phyloP scores from a whole-genome alignment of 2,329 filamentous ascomycete species.

The Trichoderma citrinoviride region DNA sequence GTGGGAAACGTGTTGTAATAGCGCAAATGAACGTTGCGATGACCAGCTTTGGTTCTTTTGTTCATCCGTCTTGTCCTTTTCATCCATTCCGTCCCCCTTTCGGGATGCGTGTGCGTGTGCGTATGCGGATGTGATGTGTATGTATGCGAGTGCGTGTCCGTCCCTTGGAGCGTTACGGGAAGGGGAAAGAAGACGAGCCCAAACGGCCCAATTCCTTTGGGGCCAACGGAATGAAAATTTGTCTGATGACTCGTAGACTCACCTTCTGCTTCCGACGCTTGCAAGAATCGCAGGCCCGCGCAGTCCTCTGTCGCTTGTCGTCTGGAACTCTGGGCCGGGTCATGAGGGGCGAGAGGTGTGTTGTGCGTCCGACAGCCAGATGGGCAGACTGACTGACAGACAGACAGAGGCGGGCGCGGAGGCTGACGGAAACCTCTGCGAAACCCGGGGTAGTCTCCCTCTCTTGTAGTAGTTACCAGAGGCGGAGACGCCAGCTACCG shows the following conservation, averaged over 20 bases:
- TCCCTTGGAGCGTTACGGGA: constrained; percentile 3
- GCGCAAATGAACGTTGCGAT: background rate
- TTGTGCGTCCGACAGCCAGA: constrained; percentile 4
- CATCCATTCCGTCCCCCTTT: background rate
- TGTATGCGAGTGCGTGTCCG: background rate
- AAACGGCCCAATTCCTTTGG: background rate
- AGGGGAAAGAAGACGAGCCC: background rate
- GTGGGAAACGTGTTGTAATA: background rate
- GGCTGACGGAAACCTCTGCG: background rate
- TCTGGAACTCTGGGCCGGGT: constrained; percentile 54
- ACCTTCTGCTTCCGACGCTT: constrained; percentile 68
- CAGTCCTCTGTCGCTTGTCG: constrained; percentile 61
- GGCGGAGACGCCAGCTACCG: constrained; percentile 8
- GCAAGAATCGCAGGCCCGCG: constrained; percentile 63
- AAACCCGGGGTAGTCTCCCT: background rate
- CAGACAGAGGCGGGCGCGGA: no score
- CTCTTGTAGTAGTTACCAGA: constrained; percentile 8
- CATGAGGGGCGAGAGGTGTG: constrained; percentile 37
- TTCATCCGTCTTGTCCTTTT: background rate
- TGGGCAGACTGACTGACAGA: no score
- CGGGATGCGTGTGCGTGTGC: background rate
- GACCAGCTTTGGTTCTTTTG: background rate
- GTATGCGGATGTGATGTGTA: background rate
- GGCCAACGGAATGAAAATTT: constrained; percentile 10
- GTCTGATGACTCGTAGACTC: constrained; percentile 30